These are phyloP conservation scores for Schizosaccharomyces osmophilus DNA, from an alignment of 805 yeast genomes.

Conservation along the genomic window DNA sequence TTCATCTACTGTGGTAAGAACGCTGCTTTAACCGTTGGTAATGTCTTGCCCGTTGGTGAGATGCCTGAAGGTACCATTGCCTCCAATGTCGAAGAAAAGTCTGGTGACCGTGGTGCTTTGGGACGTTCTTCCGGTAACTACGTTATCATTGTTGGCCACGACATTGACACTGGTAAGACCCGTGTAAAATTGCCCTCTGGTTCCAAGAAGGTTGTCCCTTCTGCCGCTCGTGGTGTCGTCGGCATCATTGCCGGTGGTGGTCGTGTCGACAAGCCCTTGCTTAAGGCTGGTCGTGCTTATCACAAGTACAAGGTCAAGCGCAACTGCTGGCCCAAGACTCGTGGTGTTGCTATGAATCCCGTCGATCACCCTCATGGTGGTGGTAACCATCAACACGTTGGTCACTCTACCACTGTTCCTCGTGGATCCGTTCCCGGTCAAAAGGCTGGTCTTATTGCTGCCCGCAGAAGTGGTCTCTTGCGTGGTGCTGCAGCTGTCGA, in stretches of 20 bases:
- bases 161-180: slow-evolving; percentile 89
- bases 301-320: slow-evolving; percentile 98
- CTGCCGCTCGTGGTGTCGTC: slow-evolving; percentile 96
- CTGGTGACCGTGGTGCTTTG: slow-evolving; percentile 99
- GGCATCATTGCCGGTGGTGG: slow-evolving; percentile 99
- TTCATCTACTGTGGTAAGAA: slow-evolving; percentile 96
- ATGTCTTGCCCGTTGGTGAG: slow-evolving; percentile 86
- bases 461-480: slow-evolving; percentile 99
- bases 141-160: slow-evolving; percentile 97
- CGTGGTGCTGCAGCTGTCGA: slow-evolving; percentile 96
- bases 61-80: slow-evolving; percentile 98
- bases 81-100: slow-evolving; percentile 93
- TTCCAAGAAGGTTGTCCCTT: slow-evolving; percentile 87
- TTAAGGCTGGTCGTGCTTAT: slow-evolving; percentile 99
- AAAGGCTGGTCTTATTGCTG: slow-evolving; percentile 99
- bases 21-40: slow-evolving; percentile 71
- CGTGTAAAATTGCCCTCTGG: slow-evolving; percentile 98
- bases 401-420: slow-evolving; percentile 95
- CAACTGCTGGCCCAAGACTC: slow-evolving; percentile 99
- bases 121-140: slow-evolving; percentile 99
- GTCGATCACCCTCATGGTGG: slow-evolving; percentile 99
- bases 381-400: slow-evolving; percentile 99
- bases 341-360: slow-evolving; percentile 99
- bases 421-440: slow-evolving; percentile 99
- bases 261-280: slow-evolving; percentile 97